phyloP scores from a whole-genome alignment of 176 grass and related monocot species.

The Chrysopogon serrulatus region DNA sequence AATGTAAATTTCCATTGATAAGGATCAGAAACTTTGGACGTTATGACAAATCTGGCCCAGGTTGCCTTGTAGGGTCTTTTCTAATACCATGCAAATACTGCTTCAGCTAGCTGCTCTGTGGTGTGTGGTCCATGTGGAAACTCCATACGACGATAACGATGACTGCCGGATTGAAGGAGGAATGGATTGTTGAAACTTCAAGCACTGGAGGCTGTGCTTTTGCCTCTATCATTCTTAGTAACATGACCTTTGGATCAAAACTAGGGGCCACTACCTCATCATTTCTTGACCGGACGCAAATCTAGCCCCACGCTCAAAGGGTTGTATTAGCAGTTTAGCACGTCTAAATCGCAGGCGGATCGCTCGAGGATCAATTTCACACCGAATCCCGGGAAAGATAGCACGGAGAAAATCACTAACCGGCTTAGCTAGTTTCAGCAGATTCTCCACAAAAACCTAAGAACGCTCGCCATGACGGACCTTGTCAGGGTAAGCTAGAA shows the following conservation, averaged over 20 bases:
- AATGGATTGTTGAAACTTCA: background rate
- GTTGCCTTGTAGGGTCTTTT: background rate
- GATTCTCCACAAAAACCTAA: too few species aligned
- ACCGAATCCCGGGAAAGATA: too few species aligned
- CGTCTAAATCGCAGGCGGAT: too few species aligned
- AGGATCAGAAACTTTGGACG: background rate
- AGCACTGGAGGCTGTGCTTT: background rate
- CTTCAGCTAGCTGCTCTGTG: too few species aligned
- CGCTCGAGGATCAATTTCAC: too few species aligned
- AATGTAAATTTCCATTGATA: background rate
- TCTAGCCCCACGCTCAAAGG: too few species aligned
- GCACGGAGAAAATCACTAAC: too few species aligned
- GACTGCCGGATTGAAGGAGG: background rate
- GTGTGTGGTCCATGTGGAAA: background rate
- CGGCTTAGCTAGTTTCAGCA: too few species aligned
- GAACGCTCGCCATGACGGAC: too few species aligned
- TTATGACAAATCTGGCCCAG: background rate
- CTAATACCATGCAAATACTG: background rate
- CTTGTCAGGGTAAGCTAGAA: too few species aligned
- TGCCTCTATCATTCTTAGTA: slow-evolving; percentile 2
- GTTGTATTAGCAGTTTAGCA: too few species aligned
- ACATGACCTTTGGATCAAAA: background rate
- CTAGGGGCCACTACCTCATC: background rate
- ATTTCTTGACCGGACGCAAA: background rate
- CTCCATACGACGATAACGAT: background rate